Percentiles rank a stretch among this genome's conserved stretches.
Evolutionary conservation across 1,284 basidiomycete species (phyloP).

Genomic region (Paramarasmius palmivorus): DNA sequence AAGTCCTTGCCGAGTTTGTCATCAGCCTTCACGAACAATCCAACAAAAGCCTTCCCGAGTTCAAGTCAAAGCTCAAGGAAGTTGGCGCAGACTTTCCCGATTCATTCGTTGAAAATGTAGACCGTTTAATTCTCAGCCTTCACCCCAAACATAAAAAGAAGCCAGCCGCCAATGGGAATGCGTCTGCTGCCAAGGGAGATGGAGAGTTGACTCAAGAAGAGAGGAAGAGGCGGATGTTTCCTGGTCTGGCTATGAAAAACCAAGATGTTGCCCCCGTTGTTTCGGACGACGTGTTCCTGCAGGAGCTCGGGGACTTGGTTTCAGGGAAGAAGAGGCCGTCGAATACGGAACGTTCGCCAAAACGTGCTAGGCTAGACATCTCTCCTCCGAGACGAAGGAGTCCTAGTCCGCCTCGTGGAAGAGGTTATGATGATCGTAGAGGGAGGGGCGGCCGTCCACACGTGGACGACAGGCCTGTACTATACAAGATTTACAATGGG

Average conservation of each 20-base stretch:
- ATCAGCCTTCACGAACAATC: constrained; percentile 90
- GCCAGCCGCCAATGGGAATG: constrained; percentile 40
- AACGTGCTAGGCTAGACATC: constrained; percentile 52
- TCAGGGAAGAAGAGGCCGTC: constrained; percentile 63
- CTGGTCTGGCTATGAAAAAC: constrained; percentile 87
- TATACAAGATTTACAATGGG: constrained; percentile 96
- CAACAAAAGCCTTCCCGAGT: constrained; percentile 68
- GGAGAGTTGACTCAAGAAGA: constrained; percentile 61
- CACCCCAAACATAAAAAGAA: constrained; percentile 96
- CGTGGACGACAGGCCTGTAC: constrained; percentile 81
- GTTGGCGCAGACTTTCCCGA: constrained; percentile 88
- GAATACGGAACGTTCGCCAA: constrained; percentile 50
- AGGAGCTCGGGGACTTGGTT: constrained; percentile 88
- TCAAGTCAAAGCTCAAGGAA: constrained; percentile 82
- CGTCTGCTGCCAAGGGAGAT: constrained; percentile 33
- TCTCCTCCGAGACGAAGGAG: constrained; percentile 48
- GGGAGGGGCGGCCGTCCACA: constrained; percentile 40
- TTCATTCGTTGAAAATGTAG: constrained; percentile 89
- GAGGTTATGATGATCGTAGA: constrained; percentile 45
- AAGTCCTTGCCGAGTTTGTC: constrained; percentile 93
- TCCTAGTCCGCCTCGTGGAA: constrained; percentile 54
- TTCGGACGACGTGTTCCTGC: constrained; percentile 67
- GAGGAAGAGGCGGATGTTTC: constrained; percentile 84
- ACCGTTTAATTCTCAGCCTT: constrained; percentile 91
- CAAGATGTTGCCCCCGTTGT: constrained; percentile 57